These are phyloP conservation scores for Leavenworthia alabamica DNA, from an alignment of 345 rosid genomes.

Conservation along the genomic window DNA sequence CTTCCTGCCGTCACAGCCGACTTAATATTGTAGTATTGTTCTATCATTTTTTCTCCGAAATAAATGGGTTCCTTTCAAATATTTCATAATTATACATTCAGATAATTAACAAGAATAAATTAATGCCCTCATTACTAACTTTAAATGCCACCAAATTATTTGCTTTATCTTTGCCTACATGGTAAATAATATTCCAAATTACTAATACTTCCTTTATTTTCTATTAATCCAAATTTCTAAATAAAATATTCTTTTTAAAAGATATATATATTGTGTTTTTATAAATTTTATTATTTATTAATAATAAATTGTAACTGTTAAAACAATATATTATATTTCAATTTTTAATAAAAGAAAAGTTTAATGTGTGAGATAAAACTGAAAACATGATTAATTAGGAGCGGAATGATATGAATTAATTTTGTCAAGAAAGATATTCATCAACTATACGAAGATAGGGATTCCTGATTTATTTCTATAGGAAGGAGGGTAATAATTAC, in stretches of 20 bases:
- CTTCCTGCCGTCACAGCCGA: conserved; percentile 6
- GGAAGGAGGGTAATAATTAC: not conserved
- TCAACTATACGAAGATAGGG: not conserved
- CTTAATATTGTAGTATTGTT: conserved; percentile 3
- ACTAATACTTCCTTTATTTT: not conserved
- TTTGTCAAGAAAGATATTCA: not conserved
- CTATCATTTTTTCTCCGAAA: not conserved
- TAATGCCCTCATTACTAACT: conserved; percentile 1
- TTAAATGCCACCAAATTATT: conserved; percentile 21
- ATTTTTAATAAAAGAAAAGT: too few species aligned
- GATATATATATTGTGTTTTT: too few species aligned
- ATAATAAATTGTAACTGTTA: too few species aligned
- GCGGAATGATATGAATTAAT: too few species aligned
- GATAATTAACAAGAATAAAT: not conserved
- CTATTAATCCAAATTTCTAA: too few species aligned
- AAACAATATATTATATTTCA: too few species aligned
- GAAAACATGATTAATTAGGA: too few species aligned
- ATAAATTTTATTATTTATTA: too few species aligned
- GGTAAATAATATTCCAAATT: not conserved
- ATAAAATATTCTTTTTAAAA: too few species aligned
- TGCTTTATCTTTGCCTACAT: not conserved
- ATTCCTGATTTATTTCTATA: not conserved
- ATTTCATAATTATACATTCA: not conserved
- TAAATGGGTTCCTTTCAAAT: not conserved
- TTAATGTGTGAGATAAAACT: too few species aligned